Evolutionary conservation across 768 basidiomycete species (phyloP), one percentile per base, ranked within the genome.

Genomic region (Russula vinacea): DNA sequence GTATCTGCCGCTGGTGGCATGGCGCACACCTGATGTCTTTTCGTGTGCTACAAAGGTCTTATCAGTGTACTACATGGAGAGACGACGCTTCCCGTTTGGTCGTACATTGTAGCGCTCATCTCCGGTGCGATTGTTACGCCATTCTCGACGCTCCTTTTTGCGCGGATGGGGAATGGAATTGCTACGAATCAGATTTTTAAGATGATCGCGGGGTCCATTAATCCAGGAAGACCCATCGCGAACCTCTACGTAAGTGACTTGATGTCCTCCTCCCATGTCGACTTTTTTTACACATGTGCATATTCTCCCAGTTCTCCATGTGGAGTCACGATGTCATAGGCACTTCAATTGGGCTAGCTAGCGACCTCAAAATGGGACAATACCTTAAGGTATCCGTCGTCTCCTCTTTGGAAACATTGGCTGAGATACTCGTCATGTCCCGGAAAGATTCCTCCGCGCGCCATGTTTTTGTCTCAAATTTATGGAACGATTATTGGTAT

Each of bases 401-500:
- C 10, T 10, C 40, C 2, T 54, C 10, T 29, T 47, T 0, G 19
- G n/a, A 58, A 26, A 5, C 22, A 24, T 9, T n/a, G 17, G 2
- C n/a, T 3, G 19, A 8, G 29, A 29, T 39, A n/a, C 35, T 35
- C 29, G 59, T 19, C 32, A 3, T 13, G 22, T 51, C 3, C 17
- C 13, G 24, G 82, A 1, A 87, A 88, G 73, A 80, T 89, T 49
- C 86, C 88, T 32, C 85, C 87, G 24, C 83, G 86, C 16, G 78
- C 80, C 44, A 84, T 86, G 74, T 86, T 88, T 72, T 70, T 83
- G 10, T 83, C 84, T 8, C 87, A 88, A 69, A 76, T 86, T n/a
- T 81, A 81, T 78, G 85, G 85, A 5, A 85, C 86, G 0, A 78
- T 88, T 51, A 76, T 88, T 60, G 85, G 79, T 65, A 66, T 66